Percentiles rank a stretch among this genome's conserved stretches.
Conservation (phyloP, 345 rosid genomes). For the Rhizophora mangle region DNA sequence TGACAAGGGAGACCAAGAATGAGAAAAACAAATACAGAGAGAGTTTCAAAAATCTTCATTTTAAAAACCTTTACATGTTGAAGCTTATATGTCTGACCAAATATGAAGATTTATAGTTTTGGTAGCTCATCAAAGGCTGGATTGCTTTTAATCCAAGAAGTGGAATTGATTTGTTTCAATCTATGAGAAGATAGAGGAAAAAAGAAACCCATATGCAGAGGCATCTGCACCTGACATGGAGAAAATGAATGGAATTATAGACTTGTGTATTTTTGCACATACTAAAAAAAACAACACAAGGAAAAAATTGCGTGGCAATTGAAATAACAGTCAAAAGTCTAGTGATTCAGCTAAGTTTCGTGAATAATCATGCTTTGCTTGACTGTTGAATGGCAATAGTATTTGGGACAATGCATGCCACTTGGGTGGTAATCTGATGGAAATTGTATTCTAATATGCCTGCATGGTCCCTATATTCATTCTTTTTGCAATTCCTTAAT, state of each 20-base stretch:
- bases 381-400: not conserved
- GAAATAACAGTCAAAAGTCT: not conserved
- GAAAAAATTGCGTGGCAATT: not conserved
- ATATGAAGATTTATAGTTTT: too few relatives aligned
- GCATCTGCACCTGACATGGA: not conserved
- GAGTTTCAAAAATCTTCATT: too few relatives aligned
- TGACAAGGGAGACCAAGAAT: not conserved
- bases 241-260: not conserved
- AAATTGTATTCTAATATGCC: not conserved
- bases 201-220: not conserved
- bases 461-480: not conserved
- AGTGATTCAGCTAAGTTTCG: not conserved
- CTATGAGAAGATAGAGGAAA: not conserved
- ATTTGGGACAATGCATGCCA: not conserved
- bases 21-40: not conserved
- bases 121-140: too few relatives aligned
- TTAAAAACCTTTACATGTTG: too few relatives aligned
- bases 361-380: not conserved
- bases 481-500: not conserved
- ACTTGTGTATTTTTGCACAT: too few relatives aligned
- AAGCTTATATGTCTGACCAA: too few relatives aligned
- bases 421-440: not conserved
- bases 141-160: too few relatives aligned
- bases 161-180: not conserved
- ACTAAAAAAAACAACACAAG: too few relatives aligned